phyloP scores from a whole-genome alignment of 768 basidiomycete genomes.

The Podaxis sp. region DNA sequence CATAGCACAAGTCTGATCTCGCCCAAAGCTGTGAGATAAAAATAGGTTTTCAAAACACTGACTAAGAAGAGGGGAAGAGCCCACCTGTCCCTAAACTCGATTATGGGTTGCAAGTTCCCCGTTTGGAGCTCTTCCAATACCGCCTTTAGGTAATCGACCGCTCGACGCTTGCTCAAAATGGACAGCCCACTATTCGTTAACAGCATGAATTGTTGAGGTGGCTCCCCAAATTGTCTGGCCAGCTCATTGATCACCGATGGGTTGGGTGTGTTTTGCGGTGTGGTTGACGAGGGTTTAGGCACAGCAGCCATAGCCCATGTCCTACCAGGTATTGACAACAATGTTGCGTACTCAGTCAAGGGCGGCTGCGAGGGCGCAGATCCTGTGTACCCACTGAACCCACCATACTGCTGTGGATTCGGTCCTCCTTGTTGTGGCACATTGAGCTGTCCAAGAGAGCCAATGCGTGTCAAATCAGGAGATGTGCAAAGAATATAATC shows the following conservation, averaged over 20 bases:
- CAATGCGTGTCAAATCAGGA: constrained; percentile 75
- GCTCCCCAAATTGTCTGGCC: constrained; percentile 75
- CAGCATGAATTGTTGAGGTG: constrained; percentile 79
- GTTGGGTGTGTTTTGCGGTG: constrained; percentile 41
- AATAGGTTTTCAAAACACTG: constrained; percentile 13
- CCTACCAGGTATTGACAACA: constrained; percentile 77
- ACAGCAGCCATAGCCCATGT: constrained; percentile 82
- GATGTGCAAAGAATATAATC: constrained; percentile 76
- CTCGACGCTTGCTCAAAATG: constrained; percentile 76
- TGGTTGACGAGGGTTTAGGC: constrained; percentile 28
- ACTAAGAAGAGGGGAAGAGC: constrained; percentile 15
- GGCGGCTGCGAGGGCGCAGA: constrained; percentile 50
- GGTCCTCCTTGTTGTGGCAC: constrained; percentile 44
- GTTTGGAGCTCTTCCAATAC: constrained; percentile 82
- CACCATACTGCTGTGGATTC: constrained; percentile 35
- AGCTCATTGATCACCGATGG: constrained; percentile 76
- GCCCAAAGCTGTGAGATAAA: constrained; percentile 65
- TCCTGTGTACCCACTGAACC: constrained; percentile 36
- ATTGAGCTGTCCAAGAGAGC: constrained; percentile 65
- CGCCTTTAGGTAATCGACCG: constrained; percentile 81
- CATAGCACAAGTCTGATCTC: constrained; percentile 93
- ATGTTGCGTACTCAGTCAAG: constrained; percentile 73
- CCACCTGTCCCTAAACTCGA: constrained; percentile 81
- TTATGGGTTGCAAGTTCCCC: constrained; percentile 77
- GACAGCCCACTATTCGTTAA: constrained; percentile 85